These are phyloP conservation scores for Colletotrichum sp. DNA, from an alignment of 2,329 filamentous ascomycete species.

Conservation along the genomic window DNA sequence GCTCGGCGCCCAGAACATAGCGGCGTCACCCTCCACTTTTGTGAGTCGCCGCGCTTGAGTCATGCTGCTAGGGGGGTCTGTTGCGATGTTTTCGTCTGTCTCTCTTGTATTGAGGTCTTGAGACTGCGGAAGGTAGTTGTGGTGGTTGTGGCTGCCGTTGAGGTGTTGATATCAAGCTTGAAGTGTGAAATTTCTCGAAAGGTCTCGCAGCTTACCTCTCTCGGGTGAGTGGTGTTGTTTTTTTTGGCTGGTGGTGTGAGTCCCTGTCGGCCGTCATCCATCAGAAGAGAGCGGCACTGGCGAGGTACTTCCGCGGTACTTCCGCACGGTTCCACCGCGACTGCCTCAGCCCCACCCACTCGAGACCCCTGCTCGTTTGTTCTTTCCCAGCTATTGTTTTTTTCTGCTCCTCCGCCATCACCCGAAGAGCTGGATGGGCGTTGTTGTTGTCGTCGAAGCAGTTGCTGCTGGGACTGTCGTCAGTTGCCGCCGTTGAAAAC, in stretches of 20 bases:
- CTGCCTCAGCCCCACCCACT: not conserved
- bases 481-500: not conserved
- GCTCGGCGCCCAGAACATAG: conserved; percentile 15
- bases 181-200: conserved; percentile 15
- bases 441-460: not conserved
- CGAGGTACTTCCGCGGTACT: conserved; percentile 10
- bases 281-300: not conserved
- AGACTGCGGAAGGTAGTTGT: not conserved
- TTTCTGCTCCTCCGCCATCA: not conserved
- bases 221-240: not conserved
- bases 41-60: not conserved
- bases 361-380: not conserved
- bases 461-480: not conserved
- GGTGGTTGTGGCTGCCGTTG: not conserved
- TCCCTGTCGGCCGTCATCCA: not conserved
- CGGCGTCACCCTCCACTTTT: conserved; percentile 17
- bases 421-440: not conserved
- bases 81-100: not conserved
- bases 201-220: not conserved
- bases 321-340: not conserved
- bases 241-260: not conserved
- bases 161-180: not conserved
- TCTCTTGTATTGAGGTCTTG: not conserved
- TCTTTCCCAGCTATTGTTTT: not conserved
- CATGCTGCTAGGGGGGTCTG: not conserved